Evolutionary conservation across 495 filamentous ascomycete species (phyloP), one percentile per base, ranked within the genome.

Genomic region (Penicillium simplicissimum): DNA sequence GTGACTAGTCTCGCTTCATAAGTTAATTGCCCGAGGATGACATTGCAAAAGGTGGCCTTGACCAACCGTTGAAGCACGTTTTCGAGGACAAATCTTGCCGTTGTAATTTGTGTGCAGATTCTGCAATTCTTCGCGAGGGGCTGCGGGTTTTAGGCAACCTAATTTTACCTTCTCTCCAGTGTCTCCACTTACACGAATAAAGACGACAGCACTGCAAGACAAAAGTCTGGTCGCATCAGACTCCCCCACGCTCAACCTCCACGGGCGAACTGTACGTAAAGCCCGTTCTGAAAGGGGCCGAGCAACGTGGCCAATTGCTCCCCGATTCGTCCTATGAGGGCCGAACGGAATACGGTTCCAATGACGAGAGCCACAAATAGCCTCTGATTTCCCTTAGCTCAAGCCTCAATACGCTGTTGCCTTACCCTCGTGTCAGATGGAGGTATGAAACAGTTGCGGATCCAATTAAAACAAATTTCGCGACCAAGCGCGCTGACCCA

Each of bases 341-440:
- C 19, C 19, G 9, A 45, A 19, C 42, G 45, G 25, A 31, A 49
- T 11, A 49, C 10, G n/a, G 7, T 49, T 49, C 45, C 45, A 23
- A 49, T n/a, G 21, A 31, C 33, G 15, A n/a, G 35, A 33, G 13
- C 51, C 28, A 31, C 33, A 53, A 31, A 9, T 31, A 53, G 51
- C 51, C 23, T 53, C 33, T n/a, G 36, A 53, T 53, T 19, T 23
- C 8, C 9, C 10, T 8, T 21, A 45, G 9, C 42, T 31, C 17
- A 45, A 5, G 28, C 28, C 28, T 31, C 28, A 53, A 53, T 53
- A 53, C 51, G 51, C 10, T 53, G 51, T 31, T 53, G 51, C 51
- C 51, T 53, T 53, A 21, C 8, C 31, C 51, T 36, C 51, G 53
- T 55, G 53, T 55, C 53, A 55, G 53, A 42, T 53, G 51, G 51